These are phyloP conservation scores for Wickerhamomyces rabaulensis DNA, from an alignment of 805 yeast genomes.

Conservation along the genomic window DNA sequence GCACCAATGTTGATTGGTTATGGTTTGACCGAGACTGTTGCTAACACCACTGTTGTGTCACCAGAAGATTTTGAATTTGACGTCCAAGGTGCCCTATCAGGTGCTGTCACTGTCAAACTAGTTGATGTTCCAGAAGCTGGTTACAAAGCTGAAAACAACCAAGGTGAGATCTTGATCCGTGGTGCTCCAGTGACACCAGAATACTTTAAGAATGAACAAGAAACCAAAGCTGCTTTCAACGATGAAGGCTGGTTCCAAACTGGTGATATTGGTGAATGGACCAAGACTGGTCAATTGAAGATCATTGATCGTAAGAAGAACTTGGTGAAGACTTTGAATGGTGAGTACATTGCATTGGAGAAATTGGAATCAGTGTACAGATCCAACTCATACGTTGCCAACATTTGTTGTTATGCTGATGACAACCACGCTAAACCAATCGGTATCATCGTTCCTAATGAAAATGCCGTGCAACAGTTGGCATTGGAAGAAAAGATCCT, in stretches of 20 bases:
- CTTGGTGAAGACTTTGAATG: conserved; percentile 90
- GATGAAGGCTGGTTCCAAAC: conserved; percentile 90
- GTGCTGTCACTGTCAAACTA: conserved; percentile 81
- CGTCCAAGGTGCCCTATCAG: conserved; percentile 77
- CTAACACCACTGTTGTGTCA: conserved; percentile 70
- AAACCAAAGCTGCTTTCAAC: conserved; percentile 67
- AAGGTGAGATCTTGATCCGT: conserved; percentile 84
- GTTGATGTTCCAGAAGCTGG: conserved; percentile 91
- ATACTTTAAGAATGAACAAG: conserved; percentile 79
- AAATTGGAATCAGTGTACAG: conserved; percentile 89
- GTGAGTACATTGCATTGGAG: conserved; percentile 97
- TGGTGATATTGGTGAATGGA: conserved; percentile 97
- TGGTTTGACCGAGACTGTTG: conserved; percentile 95
- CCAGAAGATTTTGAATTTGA: conserved; percentile 65
- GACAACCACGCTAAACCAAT: conserved; percentile 82
- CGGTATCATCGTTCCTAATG: conserved; percentile 84
- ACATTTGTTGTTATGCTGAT: conserved; percentile 93
- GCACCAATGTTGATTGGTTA: conserved; percentile 91
- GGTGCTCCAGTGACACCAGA: conserved; percentile 72
- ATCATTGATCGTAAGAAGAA: conserved; percentile 94
- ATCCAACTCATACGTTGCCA: conserved; percentile 68
- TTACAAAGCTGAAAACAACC: conserved; percentile 81
- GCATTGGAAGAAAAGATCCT: conserved; percentile 52
- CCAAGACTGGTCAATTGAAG: conserved; percentile 68
- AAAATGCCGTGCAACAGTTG: conserved; percentile 53